Evolutionary conservation across 1,284 basidiomycete species (phyloP), one percentile per base, ranked within the genome.

Genomic region (Sanguinoderma infundibulare): DNA sequence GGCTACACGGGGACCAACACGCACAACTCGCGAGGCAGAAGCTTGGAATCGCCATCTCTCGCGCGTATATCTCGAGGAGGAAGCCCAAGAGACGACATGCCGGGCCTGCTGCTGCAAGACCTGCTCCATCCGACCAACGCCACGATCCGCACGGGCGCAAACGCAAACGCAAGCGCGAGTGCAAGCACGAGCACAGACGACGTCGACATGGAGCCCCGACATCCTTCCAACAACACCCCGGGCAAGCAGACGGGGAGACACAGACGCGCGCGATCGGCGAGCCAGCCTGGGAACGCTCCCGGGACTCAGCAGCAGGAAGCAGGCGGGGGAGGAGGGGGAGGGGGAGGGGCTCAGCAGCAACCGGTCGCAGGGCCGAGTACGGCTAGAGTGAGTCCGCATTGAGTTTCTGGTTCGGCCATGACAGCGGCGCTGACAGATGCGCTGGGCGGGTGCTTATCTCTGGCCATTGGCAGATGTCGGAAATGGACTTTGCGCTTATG

Each of bases 361-460:
- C 54, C 64, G 26, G 52, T 53, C 42, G 59, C 63, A 52, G 71
- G 67, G 52, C 70, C 64, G 47, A 72, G 67, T 47, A 63, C 64
- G 26, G 53, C 62, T 17, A 66, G 71, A 56, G 69, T 67, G 57
- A 60, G 69, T 68, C 57, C 64, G 68, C 69, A 63, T 40, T 22
- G 44, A 2, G 24, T 56, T 51, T 38, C 12, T 28, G 28, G 46
- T 15, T 17, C 28, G 28, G 28, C 46, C 28, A 22, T 20, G 49
- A 32, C 32, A 10, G 32, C 7, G 17, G 32, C 20, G 30, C 20
- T 51, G 46, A 49, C 46, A 49, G 46, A 49, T 49, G 28, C 15
- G 28, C 46, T 28, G 44, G 17, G 26, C 15, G 17, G 2, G 12
- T 20, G 30, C 49, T 55, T 44, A 55, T 44, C 53, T 42, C 53